These are phyloP conservation scores for Zygosaccharomyces kombuchaensis DNA, from an alignment of 805 yeast genomes.

Conservation along the genomic window DNA sequence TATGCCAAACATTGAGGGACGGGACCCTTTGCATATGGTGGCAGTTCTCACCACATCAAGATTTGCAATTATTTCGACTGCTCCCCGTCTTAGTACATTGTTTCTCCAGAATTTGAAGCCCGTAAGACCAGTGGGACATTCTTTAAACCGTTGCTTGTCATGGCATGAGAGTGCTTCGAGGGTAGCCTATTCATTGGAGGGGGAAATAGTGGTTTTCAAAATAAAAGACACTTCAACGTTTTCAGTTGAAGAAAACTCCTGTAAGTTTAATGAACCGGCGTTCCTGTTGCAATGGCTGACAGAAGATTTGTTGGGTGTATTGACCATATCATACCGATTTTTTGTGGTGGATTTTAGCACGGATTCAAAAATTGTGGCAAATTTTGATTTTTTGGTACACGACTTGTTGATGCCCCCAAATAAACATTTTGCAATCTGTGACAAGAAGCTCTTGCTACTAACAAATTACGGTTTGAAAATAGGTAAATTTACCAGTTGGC, in stretches of 20 bases:
- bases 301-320: constrained; percentile 17
- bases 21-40: constrained; percentile 13
- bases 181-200: constrained; percentile 22
- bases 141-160: constrained; percentile 12
- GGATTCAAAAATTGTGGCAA: constrained; percentile 13
- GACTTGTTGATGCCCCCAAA: constrained; percentile 28
- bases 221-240: background rate
- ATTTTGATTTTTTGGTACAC: constrained; percentile 25
- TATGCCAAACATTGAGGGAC: constrained; percentile 10
- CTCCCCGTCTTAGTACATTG: constrained; percentile 11
- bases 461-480: constrained; percentile 28
- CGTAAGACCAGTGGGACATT: background rate
- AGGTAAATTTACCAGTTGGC: constrained; percentile 32
- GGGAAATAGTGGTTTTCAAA: constrained; percentile 8
- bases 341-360: constrained; percentile 17
- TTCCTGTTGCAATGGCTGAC: constrained; percentile 27
- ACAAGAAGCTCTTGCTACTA: constrained; percentile 19
- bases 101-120: constrained; percentile 9
- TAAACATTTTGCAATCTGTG: constrained; percentile 20
- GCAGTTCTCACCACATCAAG: constrained; percentile 24
- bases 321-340: constrained; percentile 30
- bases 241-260: background rate
- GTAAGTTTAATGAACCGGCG: constrained; percentile 16
- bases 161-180: constrained; percentile 19
- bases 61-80: constrained; percentile 19